Evolutionary conservation across 768 basidiomycete species (phyloP).

Genomic region (Pleurotus cornucopiae): DNA sequence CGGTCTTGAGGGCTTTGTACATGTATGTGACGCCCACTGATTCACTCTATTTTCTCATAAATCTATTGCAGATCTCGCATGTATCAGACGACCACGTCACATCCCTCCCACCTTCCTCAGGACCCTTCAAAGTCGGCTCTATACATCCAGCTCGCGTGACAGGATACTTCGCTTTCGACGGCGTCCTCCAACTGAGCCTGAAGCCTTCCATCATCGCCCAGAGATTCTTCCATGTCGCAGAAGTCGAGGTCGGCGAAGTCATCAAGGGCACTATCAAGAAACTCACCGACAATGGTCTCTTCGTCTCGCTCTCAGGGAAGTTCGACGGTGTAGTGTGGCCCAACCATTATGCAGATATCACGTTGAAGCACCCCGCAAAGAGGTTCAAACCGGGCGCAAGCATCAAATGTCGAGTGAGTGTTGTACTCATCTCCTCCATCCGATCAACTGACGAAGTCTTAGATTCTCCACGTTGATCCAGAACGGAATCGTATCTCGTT

Average conservation of each 20-base stretch:
- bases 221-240: slow-evolving; percentile 76
- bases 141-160: slow-evolving; percentile 83
- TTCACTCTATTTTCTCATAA: slow-evolving; percentile 5
- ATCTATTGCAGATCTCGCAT: slow-evolving; percentile 76
- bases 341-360: slow-evolving; percentile 91
- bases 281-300: slow-evolving; percentile 75
- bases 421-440: slow-evolving; percentile 6
- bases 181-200: slow-evolving; percentile 82
- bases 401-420: slow-evolving; percentile 81
- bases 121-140: slow-evolving; percentile 77
- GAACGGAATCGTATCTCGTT: slow-evolving; percentile 77
- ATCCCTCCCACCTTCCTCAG: slow-evolving; percentile 64
- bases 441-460: slow-evolving; percentile 1
- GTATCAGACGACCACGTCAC: slow-evolving; percentile 88
- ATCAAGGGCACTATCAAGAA: slow-evolving; percentile 87
- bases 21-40: slow-evolving; percentile 50
- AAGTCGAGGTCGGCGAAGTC: slow-evolving; percentile 81
- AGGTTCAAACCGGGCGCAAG: slow-evolving; percentile 78
- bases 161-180: slow-evolving; percentile 82
- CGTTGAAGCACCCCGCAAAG: slow-evolving; percentile 89
- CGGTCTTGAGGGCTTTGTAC: slow-evolving; percentile 75
- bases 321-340: slow-evolving; percentile 95
- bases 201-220: slow-evolving; percentile 80
- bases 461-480: slow-evolving; percentile 83
- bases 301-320: slow-evolving; percentile 81